Percentiles rank a stretch among this genome's conserved stretches.
Evolutionary conservation across 371 early-diverging fungal species (phyloP).

Genomic region (Chytridium lagenaria): DNA sequence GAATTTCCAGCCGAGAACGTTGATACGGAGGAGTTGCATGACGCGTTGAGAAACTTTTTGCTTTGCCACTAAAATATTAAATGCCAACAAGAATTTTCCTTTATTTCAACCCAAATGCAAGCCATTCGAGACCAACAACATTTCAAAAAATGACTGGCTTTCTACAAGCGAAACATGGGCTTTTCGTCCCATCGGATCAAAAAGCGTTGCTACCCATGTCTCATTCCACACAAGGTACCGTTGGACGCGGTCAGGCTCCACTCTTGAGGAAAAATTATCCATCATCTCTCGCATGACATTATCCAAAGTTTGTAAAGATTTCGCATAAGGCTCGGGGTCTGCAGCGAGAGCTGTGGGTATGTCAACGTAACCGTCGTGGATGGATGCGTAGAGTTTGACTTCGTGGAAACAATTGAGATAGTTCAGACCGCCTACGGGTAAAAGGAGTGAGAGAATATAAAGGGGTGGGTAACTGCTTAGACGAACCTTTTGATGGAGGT

Average conservation of each 20-base stretch:
- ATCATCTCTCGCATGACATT: not conserved
- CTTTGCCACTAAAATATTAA: no score
- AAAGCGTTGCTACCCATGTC: conserved; percentile 13
- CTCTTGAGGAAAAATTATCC: not conserved
- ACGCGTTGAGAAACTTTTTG: no score
- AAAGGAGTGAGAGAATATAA: not conserved
- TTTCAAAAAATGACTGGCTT: conserved; percentile 35
- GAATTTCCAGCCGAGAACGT: not conserved
- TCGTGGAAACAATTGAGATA: conserved; percentile 22
- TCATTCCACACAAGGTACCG: conserved; percentile 17
- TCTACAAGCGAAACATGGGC: conserved; percentile 47
- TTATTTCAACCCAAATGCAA: no score
- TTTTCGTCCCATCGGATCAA: conserved; percentile 38
- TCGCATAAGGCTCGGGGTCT: not conserved
- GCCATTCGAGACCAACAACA: conserved; percentile 21
- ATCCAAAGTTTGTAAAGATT: not conserved
- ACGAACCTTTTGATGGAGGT: not conserved
- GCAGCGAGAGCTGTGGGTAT: conserved; percentile 25
- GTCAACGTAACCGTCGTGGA: conserved; percentile 46
- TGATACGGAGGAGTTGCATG: not conserved
- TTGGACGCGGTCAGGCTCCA: not conserved
- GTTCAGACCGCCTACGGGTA: conserved; percentile 2
- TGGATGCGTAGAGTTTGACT: conserved; percentile 35
- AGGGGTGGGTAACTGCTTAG: no score
- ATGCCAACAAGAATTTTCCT: no score